These are phyloP conservation scores for Macrocystidia cucumis DNA, from an alignment of 1,284 basidiomycete species.

Conservation along the genomic window DNA sequence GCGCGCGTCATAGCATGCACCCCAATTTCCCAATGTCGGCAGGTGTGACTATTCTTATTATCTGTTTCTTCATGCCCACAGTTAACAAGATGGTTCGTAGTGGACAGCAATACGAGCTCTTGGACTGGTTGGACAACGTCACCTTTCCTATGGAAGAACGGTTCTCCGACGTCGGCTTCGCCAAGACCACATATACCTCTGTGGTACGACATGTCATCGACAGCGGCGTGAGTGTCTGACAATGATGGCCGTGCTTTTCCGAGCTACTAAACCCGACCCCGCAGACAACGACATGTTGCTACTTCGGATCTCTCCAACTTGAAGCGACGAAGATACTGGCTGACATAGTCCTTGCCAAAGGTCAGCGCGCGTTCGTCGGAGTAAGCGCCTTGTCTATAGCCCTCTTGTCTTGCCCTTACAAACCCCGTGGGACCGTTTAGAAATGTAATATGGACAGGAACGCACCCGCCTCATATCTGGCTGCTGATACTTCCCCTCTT, in stretches of 20 bases:
- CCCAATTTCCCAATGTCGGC: conserved; percentile 83
- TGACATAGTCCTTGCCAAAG: conserved; percentile 63
- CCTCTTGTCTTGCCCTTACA: background rate
- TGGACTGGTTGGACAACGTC: conserved; percentile 84
- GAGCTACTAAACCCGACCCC: background rate
- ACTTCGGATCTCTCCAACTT: conserved; percentile 83
- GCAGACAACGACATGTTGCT: conserved; percentile 91
- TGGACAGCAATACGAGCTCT: conserved; percentile 76
- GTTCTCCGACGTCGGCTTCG: conserved; percentile 71
- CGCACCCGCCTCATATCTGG: conserved; percentile 65
- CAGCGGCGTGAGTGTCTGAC: conserved; percentile 53
- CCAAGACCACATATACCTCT: conserved; percentile 59
- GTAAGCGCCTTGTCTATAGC: conserved; percentile 13
- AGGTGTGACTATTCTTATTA: conserved; percentile 32
- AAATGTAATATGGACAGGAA: conserved; percentile 95
- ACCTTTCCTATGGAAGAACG: conserved; percentile 89
- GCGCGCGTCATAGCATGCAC: conserved; percentile 85
- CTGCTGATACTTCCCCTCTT: conserved; percentile 49
- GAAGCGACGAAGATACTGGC: conserved; percentile 80
- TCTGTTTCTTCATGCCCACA: conserved; percentile 5
- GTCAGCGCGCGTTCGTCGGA: conserved; percentile 61
- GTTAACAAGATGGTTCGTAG: conserved; percentile 26
- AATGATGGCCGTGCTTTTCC: background rate
- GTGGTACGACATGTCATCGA: conserved; percentile 76
- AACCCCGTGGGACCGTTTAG: conserved; percentile 28